Percentiles rank a stretch among this genome's conserved stretches.
Evolutionary conservation across 2,329 filamentous ascomycete genomes (phyloP).

Genomic region (Ophiosphaerella narmari): DNA sequence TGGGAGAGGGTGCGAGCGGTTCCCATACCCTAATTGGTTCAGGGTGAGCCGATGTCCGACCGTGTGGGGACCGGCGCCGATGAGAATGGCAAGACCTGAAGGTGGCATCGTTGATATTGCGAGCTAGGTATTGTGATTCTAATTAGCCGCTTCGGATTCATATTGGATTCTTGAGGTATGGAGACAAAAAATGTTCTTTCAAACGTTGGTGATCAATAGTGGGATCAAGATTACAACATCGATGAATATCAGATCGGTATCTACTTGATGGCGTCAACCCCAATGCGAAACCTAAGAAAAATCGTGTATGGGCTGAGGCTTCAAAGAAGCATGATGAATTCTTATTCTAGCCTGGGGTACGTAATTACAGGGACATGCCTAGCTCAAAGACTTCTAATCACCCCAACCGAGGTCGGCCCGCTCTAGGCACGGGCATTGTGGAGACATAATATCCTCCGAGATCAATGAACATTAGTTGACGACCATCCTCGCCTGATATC

Average conservation of each 20-base stretch:
- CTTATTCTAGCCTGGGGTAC: no score
- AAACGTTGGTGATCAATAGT: neutral
- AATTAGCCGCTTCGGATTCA: neutral
- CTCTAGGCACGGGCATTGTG: no score
- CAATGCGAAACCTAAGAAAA: no score
- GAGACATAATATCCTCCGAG: no score
- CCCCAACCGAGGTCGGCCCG: no score
- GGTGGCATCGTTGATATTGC: slow-evolving; percentile 24
- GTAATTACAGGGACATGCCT: no score
- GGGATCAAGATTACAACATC: neutral
- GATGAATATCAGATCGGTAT: neutral
- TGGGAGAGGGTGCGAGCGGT: slow-evolving; percentile 61
- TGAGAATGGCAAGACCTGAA: slow-evolving; percentile 40
- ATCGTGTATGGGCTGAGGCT: no score
- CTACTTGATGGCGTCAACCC: no score
- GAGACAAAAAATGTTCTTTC: neutral
- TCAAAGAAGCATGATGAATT: no score
- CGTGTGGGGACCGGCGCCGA: slow-evolving; percentile 40
- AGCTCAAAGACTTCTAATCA: no score
- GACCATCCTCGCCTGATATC: no score
- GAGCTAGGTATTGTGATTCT: neutral
- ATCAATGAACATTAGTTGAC: no score
- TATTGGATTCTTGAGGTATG: neutral
- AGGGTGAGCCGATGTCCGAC: slow-evolving; percentile 10
- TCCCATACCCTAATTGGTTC: slow-evolving; percentile 53